These are phyloP conservation scores for Ogataea trehalophila DNA, from an alignment of 805 yeast species.

Conservation along the genomic window DNA sequence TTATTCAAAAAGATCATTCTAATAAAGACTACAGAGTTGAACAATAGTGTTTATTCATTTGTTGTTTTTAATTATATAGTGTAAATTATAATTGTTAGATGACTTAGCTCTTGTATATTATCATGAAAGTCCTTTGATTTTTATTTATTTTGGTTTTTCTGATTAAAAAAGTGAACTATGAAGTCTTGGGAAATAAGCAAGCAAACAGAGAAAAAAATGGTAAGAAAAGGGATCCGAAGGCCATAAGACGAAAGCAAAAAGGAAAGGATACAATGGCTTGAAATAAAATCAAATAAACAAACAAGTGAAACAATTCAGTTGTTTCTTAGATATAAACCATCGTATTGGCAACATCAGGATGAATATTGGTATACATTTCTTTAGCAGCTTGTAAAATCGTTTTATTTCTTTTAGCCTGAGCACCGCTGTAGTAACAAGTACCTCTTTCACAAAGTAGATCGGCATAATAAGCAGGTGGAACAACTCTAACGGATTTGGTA, in stretches of 20 bases:
- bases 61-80: too few species aligned
- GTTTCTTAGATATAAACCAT: conserved; percentile 16
- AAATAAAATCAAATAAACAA: not conserved
- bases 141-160: too few species aligned
- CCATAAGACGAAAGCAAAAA: not conserved
- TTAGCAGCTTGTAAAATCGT: conserved; percentile 15
- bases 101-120: too few species aligned
- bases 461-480: conserved; percentile 31
- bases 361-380: conserved; percentile 14
- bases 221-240: too few species aligned
- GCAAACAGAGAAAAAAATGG: too few species aligned
- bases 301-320: not conserved
- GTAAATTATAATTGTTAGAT: too few species aligned
- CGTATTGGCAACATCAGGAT: conserved; percentile 13
- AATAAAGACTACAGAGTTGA: not conserved
- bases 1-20: not conserved
- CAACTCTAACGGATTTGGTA: conserved; percentile 29
- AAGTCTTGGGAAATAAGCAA: too few species aligned
- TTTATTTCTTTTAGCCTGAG: conserved; percentile 3
- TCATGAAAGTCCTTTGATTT: too few species aligned
- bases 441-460: conserved; percentile 31
- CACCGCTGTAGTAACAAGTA: conserved; percentile 16
- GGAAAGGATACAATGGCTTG: too few species aligned
- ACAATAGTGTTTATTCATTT: too few species aligned
- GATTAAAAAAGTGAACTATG: too few species aligned